phyloP scores from a whole-genome alignment of 192 early-diverging fungal species.

The Linnemannia schmuckeri region DNA sequence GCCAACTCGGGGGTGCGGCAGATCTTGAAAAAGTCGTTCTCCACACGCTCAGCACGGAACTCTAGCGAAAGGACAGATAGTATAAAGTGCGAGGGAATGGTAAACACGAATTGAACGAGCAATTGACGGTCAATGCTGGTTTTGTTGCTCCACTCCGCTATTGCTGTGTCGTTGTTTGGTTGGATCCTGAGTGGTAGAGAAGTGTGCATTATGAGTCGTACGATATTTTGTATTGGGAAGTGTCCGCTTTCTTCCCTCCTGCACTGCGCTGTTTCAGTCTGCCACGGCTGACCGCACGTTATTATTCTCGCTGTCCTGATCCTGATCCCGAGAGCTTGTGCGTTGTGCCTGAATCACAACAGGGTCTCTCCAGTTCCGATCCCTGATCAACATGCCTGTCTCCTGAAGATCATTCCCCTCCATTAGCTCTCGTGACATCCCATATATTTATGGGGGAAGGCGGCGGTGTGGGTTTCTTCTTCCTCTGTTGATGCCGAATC shows the following conservation, averaged over 20 bases:
- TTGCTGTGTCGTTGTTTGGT: background rate
- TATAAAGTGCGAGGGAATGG: background rate
- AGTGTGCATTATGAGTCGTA: background rate
- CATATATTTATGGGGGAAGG: too few relatives aligned
- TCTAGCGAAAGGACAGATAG: conserved; percentile 62
- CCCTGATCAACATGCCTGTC: background rate
- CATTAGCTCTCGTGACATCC: background rate
- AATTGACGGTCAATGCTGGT: background rate
- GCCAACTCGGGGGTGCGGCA: conserved; percentile 94
- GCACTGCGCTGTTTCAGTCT: background rate
- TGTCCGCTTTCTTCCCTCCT: background rate
- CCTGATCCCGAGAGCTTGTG: background rate
- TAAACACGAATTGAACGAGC: background rate
- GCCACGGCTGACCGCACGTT: background rate
- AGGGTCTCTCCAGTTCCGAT: background rate
- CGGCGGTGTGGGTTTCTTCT: background rate
- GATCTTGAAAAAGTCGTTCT: conserved; percentile 95
- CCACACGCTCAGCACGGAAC: conserved; percentile 85
- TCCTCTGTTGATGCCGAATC: background rate
- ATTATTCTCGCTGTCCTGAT: background rate
- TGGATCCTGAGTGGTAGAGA: background rate
- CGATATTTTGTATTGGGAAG: background rate
- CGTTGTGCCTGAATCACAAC: background rate
- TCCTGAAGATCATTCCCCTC: background rate
- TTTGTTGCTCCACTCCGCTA: background rate